Evolutionary conservation across 768 basidiomycete species (phyloP).

Genomic region (Lepiota brunneoincarnata): DNA sequence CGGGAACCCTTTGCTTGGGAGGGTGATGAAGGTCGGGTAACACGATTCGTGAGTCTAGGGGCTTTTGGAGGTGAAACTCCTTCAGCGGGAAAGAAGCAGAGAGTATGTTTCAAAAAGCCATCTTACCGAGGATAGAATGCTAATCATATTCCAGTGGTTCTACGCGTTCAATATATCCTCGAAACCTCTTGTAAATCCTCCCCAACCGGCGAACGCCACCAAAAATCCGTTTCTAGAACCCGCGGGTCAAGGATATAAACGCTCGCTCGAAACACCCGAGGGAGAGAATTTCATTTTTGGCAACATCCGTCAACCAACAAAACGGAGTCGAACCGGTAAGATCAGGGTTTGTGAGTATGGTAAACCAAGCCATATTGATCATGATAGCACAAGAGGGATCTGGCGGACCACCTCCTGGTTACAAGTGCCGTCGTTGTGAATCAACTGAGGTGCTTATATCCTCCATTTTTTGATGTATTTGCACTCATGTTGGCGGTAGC

Average conservation of each 20-base stretch:
- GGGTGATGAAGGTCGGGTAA: conserved; percentile 61
- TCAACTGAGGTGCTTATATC: conserved; percentile 57
- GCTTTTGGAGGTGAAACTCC: conserved; percentile 68
- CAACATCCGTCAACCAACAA: conserved; percentile 51
- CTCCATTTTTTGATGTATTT: neutral
- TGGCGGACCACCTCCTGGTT: conserved; percentile 64
- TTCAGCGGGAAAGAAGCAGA: conserved; percentile 70
- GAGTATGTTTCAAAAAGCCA: conserved; percentile 48
- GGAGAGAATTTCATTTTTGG: conserved; percentile 73
- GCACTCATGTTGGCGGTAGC: conserved; percentile 37
- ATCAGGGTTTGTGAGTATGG: neutral
- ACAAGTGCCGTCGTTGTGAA: conserved; percentile 77
- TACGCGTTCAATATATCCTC: conserved; percentile 91
- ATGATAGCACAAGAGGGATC: conserved; percentile 35
- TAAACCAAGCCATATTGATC: conserved; percentile 1
- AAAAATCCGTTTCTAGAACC: conserved; percentile 64
- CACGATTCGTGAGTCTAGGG: conserved; percentile 84
- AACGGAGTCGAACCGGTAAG: conserved; percentile 57
- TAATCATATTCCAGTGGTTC: conserved; percentile 69
- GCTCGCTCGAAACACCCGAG: conserved; percentile 45
- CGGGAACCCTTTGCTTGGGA: conserved; percentile 90
- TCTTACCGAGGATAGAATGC: neutral
- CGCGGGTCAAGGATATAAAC: conserved; percentile 43
- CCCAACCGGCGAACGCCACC: conserved; percentile 61
- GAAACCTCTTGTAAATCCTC: conserved; percentile 32